A percentile compares a stretch with the other conserved stretches of the same genome.
Conservation (phyloP, 2,329 filamentous ascomycete species). For the Fusarium setosum region DNA sequence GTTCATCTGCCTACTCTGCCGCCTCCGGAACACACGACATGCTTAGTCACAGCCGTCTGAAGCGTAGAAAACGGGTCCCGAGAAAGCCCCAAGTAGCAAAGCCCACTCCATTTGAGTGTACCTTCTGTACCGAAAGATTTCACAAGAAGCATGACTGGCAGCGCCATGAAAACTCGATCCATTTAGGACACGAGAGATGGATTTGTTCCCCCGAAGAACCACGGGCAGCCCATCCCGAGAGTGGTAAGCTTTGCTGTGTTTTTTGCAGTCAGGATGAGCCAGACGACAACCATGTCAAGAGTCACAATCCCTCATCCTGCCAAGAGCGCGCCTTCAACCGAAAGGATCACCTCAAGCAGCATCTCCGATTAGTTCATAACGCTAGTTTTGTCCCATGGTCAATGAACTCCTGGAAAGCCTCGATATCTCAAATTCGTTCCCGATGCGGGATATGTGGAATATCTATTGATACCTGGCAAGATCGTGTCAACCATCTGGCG, state of each 20-base stretch:
- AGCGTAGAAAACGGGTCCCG: not conserved
- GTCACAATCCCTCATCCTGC: not conserved
- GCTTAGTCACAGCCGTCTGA: not conserved
- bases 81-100: not conserved
- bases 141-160: slow-evolving; percentile 2
- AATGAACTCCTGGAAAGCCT: not conserved
- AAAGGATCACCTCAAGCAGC: slow-evolving; percentile 1
- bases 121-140: not conserved
- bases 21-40: not conserved
- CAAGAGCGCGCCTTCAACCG: not conserved
- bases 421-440: not conserved
- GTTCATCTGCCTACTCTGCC: not conserved
- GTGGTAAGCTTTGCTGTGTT: not conserved
- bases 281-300: not conserved
- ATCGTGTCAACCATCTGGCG: not conserved
- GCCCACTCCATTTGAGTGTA: not conserved
- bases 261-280: slow-evolving; percentile 1
- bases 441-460: not conserved
- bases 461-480: not conserved
- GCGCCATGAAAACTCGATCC: not conserved
- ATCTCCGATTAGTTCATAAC: not conserved
- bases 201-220: not conserved
- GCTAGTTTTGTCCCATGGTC: not conserved
- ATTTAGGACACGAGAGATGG: not conserved
- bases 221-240: not conserved